A percentile compares a stretch with the other conserved stretches of the same genome.
Conservation (phyloP, 192 early-diverging fungal genomes). For the Backusella luteola region DNA sequence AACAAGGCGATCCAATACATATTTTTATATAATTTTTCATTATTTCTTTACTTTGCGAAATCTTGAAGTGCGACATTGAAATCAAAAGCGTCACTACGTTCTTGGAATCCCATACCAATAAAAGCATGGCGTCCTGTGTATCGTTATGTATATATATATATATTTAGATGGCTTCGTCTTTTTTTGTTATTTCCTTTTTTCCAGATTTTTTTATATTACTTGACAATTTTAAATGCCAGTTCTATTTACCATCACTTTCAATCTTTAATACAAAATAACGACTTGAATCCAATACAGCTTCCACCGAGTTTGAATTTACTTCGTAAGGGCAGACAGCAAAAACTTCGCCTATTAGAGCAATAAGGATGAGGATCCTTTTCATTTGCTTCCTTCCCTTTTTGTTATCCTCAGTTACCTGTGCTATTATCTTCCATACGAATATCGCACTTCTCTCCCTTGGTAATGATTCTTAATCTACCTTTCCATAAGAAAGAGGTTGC, state of each 20-base stretch:
- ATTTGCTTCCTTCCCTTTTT: not conserved
- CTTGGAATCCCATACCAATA: conserved; percentile 83
- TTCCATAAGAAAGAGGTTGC: conserved; percentile 70
- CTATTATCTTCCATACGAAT: conserved; percentile 73
- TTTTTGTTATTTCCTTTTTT: not conserved
- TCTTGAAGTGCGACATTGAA: conserved; percentile 91
- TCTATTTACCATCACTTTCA: conserved; percentile 52
- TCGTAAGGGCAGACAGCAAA: conserved; percentile 82
- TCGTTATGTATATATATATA: not conserved
- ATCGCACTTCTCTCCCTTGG: conserved; percentile 60
- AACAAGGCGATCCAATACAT: not conserved
- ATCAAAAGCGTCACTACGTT: conserved; percentile 82
- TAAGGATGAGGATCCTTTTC: not conserved
- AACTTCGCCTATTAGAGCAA: conserved; percentile 58
- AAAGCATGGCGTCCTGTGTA: conserved; percentile 71
- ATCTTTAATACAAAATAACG: conserved; percentile 88
- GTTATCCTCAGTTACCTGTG: conserved; percentile 36
- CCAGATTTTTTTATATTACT: not conserved
- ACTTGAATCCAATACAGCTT: conserved; percentile 78
- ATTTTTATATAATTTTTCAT: not conserved
- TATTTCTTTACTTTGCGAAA: conserved; percentile 56
- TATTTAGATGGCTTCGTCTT: not conserved
- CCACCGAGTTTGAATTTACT: conserved; percentile 63
- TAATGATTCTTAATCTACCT: conserved; percentile 73
- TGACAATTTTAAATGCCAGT: not conserved